Conservation (phyloP, 2,329 filamentous ascomycete genomes). For the Exophiala sideris region DNA sequence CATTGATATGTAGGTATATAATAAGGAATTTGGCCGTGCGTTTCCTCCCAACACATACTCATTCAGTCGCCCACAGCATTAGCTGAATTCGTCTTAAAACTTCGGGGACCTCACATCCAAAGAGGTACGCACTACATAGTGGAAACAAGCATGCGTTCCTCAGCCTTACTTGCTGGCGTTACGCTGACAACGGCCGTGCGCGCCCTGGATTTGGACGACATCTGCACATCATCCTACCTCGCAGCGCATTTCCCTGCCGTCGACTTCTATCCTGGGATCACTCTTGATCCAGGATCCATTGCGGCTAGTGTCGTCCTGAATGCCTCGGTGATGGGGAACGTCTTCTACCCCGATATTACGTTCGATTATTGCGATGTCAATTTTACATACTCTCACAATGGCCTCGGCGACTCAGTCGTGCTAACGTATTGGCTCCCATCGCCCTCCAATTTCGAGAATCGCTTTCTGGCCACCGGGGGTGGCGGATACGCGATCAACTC, state of each 20-base stretch:
- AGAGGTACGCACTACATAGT: no score
- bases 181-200: slow-evolving; percentile 28
- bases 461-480: slow-evolving; percentile 48
- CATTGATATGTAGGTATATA: no score
- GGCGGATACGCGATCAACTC: slow-evolving; percentile 48
- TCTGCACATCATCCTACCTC: slow-evolving; percentile 46
- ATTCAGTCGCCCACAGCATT: no score
- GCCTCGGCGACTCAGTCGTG: slow-evolving; percentile 36
- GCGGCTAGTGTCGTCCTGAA: slow-evolving; percentile 41
- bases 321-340: slow-evolving; percentile 28
- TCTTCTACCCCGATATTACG: slow-evolving; percentile 20
- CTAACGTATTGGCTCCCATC: slow-evolving; percentile 44
- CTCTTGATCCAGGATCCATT: slow-evolving; percentile 41
- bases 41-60: no score
- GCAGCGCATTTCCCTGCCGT: slow-evolving; percentile 42
- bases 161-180: no score
- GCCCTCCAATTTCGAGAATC: slow-evolving; percentile 43
- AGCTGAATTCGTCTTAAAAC: no score
- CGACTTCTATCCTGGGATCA: slow-evolving; percentile 42
- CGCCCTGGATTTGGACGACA: slow-evolving; percentile 38
- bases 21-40: no score
- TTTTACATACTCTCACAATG: slow-evolving; percentile 46
- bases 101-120: no score
- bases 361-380: slow-evolving; percentile 45
- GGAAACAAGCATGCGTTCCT: no score